phyloP scores from a whole-genome alignment of 2,329 filamentous ascomycete species.

The Cyanodermella asteris region DNA sequence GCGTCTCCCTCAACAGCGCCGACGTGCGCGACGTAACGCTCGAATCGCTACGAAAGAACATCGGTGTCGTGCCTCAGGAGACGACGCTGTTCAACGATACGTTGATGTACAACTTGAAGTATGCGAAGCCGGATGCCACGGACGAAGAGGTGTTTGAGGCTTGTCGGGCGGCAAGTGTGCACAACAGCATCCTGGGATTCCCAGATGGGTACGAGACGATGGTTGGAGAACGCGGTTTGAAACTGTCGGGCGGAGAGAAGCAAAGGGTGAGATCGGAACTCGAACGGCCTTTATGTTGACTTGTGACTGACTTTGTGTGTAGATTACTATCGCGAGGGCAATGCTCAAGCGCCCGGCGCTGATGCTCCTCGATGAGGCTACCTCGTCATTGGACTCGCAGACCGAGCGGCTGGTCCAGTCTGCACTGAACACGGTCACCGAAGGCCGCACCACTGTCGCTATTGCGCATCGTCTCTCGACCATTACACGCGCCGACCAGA shows the following conservation, averaged over 20 bases:
- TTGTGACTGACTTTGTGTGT: too few relatives aligned
- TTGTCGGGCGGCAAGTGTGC: slow-evolving; percentile 38
- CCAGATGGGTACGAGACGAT: slow-evolving; percentile 27
- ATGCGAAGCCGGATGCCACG: slow-evolving; percentile 37
- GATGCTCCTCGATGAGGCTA: slow-evolving; percentile 28
- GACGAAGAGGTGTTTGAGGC: slow-evolving; percentile 38
- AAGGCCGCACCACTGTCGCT: slow-evolving; percentile 28
- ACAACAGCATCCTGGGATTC: slow-evolving; percentile 40
- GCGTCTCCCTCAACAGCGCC: slow-evolving; percentile 30
- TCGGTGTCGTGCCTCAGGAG: slow-evolving; percentile 45
- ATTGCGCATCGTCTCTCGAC: slow-evolving; percentile 31
- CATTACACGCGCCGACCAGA: slow-evolving; percentile 45
- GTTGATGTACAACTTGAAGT: slow-evolving; percentile 42
- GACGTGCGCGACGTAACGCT: slow-evolving; percentile 36
- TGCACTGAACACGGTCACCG: slow-evolving; percentile 24
- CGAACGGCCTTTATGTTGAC: too few relatives aligned
- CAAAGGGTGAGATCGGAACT: slow-evolving; percentile 15
- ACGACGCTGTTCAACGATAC: slow-evolving; percentile 41
- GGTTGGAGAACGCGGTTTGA: slow-evolving; percentile 28
- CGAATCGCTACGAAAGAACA: slow-evolving; percentile 31
- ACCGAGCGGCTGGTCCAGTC: slow-evolving; percentile 25
- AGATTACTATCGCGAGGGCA: slow-evolving; percentile 25
- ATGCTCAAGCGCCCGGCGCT: slow-evolving; percentile 22
- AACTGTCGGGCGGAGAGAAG: slow-evolving; percentile 30
- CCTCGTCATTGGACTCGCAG: slow-evolving; percentile 25